phyloP scores from a whole-genome alignment of 163 green algal genomes.

The Trebouxiophyceae sp. region DNA sequence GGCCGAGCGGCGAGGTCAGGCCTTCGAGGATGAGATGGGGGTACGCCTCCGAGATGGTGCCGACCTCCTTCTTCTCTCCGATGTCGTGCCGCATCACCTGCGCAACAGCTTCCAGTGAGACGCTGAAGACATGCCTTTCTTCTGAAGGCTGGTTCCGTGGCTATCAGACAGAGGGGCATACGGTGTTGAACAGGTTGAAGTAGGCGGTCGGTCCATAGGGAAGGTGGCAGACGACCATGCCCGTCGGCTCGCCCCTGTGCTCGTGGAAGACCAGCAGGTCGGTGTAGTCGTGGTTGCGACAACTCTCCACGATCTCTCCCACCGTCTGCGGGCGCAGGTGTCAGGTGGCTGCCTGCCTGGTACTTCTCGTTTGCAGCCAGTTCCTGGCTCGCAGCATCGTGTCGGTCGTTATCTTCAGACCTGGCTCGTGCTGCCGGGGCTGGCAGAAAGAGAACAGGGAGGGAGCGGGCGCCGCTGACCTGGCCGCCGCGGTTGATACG shows the following conservation, averaged over 20 bases:
- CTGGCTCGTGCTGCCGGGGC: no score
- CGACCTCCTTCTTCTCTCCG: conserved; percentile 83
- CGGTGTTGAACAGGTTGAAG: conserved; percentile 94
- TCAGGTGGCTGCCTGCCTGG: no score
- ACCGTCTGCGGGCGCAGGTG: no score
- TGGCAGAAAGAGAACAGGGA: no score
- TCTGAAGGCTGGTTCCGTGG: no score
- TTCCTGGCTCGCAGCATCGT: no score
- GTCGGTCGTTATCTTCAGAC: no score
- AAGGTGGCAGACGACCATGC: conserved; percentile 95
- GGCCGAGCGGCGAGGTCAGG: conserved; percentile 75
- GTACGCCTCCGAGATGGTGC: conserved; percentile 85
- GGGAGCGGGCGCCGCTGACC: conserved; percentile 24
- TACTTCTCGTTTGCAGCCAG: no score
- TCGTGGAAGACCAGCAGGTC: conserved; percentile 98
- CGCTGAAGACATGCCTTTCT: no score
- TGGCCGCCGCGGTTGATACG: conserved; percentile 88
- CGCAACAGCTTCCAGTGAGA: no score
- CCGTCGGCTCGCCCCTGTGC: conserved; percentile 87
- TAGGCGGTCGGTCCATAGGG: conserved; percentile 97
- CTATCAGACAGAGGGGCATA: conserved; percentile 12
- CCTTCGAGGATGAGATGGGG: conserved; percentile 95
- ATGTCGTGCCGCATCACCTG: conserved; percentile 96
- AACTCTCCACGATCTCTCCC: conserved; percentile 85
- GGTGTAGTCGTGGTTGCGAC: conserved; percentile 83